Conservation (phyloP, 1,139 yeast species). For the Pichia sp. region DNA sequence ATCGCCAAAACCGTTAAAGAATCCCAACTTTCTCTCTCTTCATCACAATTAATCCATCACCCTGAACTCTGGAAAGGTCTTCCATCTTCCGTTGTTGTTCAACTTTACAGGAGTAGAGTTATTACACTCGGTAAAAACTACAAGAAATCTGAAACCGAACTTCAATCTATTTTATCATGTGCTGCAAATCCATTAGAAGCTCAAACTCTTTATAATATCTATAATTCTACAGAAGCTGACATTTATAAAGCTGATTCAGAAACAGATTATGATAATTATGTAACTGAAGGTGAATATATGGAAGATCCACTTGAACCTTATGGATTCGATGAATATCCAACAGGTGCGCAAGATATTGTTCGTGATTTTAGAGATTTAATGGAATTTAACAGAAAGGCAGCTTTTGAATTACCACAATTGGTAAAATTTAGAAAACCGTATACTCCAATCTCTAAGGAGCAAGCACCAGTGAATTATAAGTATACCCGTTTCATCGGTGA, state of each 20-base stretch:
- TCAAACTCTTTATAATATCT: conserved; percentile 27
- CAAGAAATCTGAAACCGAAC: conserved; percentile 44
- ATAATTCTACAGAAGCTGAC: conserved; percentile 34
- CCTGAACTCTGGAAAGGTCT: conserved; percentile 69
- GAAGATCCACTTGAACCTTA: conserved; percentile 31
- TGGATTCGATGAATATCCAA: conserved; percentile 54
- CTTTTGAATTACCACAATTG: conserved; percentile 85
- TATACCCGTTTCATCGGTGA: conserved; percentile 70
- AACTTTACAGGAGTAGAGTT: conserved; percentile 55
- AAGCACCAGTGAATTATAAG: conserved; percentile 58
- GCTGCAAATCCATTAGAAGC: conserved; percentile 25
- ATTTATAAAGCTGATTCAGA: conserved; percentile 30
- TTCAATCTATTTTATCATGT: conserved; percentile 40
- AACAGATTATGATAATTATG: conserved; percentile 31
- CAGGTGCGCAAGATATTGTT: conserved; percentile 53
- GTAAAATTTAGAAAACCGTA: conserved; percentile 67
- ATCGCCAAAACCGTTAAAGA: conserved; percentile 11
- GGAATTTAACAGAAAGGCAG: conserved; percentile 71
- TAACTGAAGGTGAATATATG: conserved; percentile 26
- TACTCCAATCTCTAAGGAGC: conserved; percentile 38
- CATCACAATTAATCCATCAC: conserved; percentile 27
- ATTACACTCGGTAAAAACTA: conserved; percentile 51
- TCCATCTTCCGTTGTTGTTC: conserved; percentile 56
- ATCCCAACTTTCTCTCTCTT: conserved; percentile 17
- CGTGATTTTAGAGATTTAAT: conserved; percentile 59